Evolutionary conservation across 768 basidiomycete genomes (phyloP), one percentile per base, ranked within the genome.

Genomic region (Trametes punicea): DNA sequence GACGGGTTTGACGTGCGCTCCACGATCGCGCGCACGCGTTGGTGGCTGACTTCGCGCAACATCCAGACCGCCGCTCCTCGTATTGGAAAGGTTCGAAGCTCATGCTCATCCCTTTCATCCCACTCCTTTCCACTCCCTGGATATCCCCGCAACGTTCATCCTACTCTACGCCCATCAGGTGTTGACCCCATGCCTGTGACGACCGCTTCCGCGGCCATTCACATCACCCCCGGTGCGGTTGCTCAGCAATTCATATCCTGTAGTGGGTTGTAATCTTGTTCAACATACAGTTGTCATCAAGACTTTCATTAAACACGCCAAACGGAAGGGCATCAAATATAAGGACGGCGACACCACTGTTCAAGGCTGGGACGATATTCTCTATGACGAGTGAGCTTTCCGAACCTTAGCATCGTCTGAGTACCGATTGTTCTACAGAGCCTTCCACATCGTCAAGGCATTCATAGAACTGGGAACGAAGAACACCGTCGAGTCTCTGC

Each of bases 401-500:
- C 48, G 9, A n/a, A n/a, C n/a, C 27, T 16, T 31, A 26, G 30
- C 23, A 26, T 5, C 16, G 15, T 4, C 8, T 44, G 11, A 13
- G 2, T 30, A 16, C 9, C 46, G 42, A 1, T 15, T 23, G 4
- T 45, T 13, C 11, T 23, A 4, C 59, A 83, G 81, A 71, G 85
- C 85, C 0, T 89, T 88, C 67, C 75, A 84, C 56, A 82, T 88
- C 21, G 84, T 88, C 33, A 85, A 86, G 70, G 79, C 83, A 0
- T 90, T 90, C 67, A 81, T 89, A 38, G 77, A 83, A 46, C 70
- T 86, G 18, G 81, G 82, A 6, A 84, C 82, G 0, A 71, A 75
- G 41, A 85, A 88, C 65, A 87, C 83, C 0, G 75, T 88, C 31
- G 86, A 89, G 62, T 85, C 84, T n/a, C 75, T 88, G 1, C 87